Conservation (phyloP, 2,329 filamentous ascomycete species). For the Fusarium mundagurra region DNA sequence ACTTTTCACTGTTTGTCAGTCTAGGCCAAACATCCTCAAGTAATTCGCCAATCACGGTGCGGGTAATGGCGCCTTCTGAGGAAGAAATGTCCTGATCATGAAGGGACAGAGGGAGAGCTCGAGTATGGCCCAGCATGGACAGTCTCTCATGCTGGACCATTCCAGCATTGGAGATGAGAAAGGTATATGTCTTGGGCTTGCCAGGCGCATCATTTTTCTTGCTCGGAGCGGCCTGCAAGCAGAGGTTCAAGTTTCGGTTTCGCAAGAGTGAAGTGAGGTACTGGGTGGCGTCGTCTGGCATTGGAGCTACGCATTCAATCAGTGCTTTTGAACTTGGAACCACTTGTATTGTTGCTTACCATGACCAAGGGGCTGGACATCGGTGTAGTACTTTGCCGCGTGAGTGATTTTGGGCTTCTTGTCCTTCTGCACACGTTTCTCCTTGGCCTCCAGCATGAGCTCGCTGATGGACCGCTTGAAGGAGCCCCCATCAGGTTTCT, state of each 20-base stretch:
- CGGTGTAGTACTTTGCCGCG: background rate
- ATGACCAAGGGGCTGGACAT: slow-evolving; percentile 28
- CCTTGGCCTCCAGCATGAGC: background rate
- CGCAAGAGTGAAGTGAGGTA: slow-evolving; percentile 31
- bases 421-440: background rate
- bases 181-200: slow-evolving; percentile 9
- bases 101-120: slow-evolving; percentile 21
- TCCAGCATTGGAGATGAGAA: slow-evolving; percentile 35
- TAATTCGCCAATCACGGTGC: slow-evolving; percentile 36
- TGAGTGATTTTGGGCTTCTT: background rate
- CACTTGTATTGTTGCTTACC: slow-evolving; percentile 3
- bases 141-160: slow-evolving; percentile 31
- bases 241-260: slow-evolving; percentile 23
- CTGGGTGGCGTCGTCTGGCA: slow-evolving; percentile 18
- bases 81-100: slow-evolving; percentile 2
- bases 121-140: slow-evolving; percentile 14
- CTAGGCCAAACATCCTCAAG: slow-evolving; percentile 45
- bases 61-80: slow-evolving; percentile 9
- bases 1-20: slow-evolving; percentile 37
- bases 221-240: background rate
- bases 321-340: background rate
- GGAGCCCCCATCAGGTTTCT: background rate
- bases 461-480: slow-evolving; percentile 15
- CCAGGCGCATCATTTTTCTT: background rate
- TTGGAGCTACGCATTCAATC: slow-evolving; percentile 23